These are phyloP conservation scores for Colletotrichum melonis DNA, from an alignment of 2,329 filamentous ascomycete genomes.

Conservation along the genomic window DNA sequence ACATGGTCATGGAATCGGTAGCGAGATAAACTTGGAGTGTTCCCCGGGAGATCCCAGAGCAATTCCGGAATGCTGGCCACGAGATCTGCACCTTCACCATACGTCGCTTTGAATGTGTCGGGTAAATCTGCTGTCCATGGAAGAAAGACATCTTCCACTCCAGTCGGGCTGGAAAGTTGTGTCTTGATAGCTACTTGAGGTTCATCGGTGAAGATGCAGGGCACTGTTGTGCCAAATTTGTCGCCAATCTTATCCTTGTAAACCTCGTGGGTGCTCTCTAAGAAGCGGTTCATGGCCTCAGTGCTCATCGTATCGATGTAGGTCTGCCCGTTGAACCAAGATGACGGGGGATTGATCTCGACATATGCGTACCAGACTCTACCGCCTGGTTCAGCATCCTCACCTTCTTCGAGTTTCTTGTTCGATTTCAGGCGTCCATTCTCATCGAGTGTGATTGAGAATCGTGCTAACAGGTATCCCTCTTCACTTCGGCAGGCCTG, in stretches of 20 bases:
- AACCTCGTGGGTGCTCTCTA: constrained; percentile 44
- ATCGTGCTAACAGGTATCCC: constrained; percentile 41
- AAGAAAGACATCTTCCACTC: constrained; percentile 42
- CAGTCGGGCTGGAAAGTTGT: constrained; percentile 40
- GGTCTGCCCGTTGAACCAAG: constrained; percentile 47
- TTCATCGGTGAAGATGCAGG: constrained; percentile 47
- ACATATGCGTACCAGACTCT: constrained; percentile 46
- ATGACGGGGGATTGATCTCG: constrained; percentile 41
- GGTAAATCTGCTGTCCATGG: constrained; percentile 45
- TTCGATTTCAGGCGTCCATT: constrained; percentile 40
- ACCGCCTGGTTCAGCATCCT: constrained; percentile 37
- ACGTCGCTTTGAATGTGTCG: constrained; percentile 40
- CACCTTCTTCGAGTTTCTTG: constrained; percentile 35
- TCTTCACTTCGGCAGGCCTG: constrained; percentile 38
- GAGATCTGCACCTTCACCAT: constrained; percentile 37
- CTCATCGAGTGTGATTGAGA: constrained; percentile 40
- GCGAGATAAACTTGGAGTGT: constrained; percentile 40
- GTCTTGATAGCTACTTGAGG: constrained; percentile 46
- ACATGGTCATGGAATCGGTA: constrained; percentile 47
- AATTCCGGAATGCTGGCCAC: constrained; percentile 42
- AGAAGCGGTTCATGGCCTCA: constrained; percentile 42
- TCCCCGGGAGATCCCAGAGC: constrained; percentile 44
- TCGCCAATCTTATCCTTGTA: constrained; percentile 44
- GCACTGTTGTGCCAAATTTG: constrained; percentile 43
- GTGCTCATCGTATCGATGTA: constrained; percentile 45